Base-by-base conservation (phyloP, 2,329 filamentous ascomycete genomes). In the Drechslerella stenobrocha region DNA sequence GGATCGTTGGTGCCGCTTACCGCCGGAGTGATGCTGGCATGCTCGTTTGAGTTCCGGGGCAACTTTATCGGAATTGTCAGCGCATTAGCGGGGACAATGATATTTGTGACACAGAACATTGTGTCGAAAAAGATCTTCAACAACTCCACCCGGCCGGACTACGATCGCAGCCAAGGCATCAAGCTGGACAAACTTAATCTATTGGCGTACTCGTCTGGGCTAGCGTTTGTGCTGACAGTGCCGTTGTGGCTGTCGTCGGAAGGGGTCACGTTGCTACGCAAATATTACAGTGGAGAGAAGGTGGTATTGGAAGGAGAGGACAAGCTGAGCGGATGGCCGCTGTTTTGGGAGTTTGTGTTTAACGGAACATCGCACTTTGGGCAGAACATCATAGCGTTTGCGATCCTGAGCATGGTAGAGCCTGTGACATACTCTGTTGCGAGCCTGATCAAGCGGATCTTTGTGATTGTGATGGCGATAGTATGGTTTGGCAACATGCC, bases 71-170 rank as follows among this genome's bases (percentile, higher is more conserved):
- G 93, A n/a, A 87, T 98, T 15, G 74, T 92, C 8, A 92, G 91
- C 74, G 91, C 93, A 2, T 86, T 98, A 34, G 80, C 89, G 30
- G 91, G 90, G n/a, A 90, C 93, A 5, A 80, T 97, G 58, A 87
- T 97, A 71, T 98, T 98, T 75, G 93, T 98, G 32, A 93, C 90
- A 0, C 93, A 98, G 75, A 98, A 98, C 75, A 98, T 98, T 60
- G 95, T 96, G 71, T 97, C 92, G 18, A 98, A 98, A 78, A 89
- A 90, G 71, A 84, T 98, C 7, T 98, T 98, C 80, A 98, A 96
- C 76, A 91, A 96, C 75, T 90, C 89, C 4, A 87, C 90, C 4
- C 86, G 86, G 63, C 88, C 89, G 1, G 92, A 96, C 77, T 84
- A 86, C 5, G 89, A 96, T 55, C 78, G 80, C 1, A 83, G 83